Base-by-base conservation (phyloP, 2,329 filamentous ascomycete genomes). In the Aspergillus tubingensis region DNA sequence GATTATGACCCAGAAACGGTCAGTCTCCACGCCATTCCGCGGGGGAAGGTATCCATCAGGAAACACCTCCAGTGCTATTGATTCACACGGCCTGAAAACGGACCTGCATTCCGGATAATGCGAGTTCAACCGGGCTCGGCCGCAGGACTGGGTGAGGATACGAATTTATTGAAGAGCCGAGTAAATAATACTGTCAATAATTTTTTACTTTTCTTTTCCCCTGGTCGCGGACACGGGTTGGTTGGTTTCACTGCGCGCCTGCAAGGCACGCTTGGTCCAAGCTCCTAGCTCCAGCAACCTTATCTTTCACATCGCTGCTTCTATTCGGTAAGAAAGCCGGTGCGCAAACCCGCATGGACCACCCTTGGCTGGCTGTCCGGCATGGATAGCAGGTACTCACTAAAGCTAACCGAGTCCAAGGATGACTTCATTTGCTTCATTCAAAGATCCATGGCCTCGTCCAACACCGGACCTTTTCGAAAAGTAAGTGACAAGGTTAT, bases 221-320 rank as follows among this genome's bases (percentile, higher is more conserved):
- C 49, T 23, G 25, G 38, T 56, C 47, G 53, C 61, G 47, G 55
- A 61, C 61, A 57, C 48, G 58, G 50, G 58, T 27, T 54, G 38
- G 38, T 30, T 60, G 39, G 41, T 51, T 49, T 48, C 59, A 32
- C 53, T 43, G 38, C 41, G 51, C 39, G 32, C 60, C 58, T 63
- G 61, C 55, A 63, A 63, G 61, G 58, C 52, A 63, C 54, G 23
- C 47, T 54, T 62, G 58, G 61, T 47, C 61, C 51, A 51, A 62
- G 58, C 61, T 56, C 53, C 57, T 44, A 41, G 58, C 58, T 54
- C 56, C 57, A 50, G 39, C 62, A 64, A 64, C 60, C 59, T 64
- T 59, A 62, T 64, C 61, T 57, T 25, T 53, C 23, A 32, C 32
- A 32, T 25, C 27, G 32, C 23, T n/a, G 30, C 48, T 60, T 55